Conservation (phyloP, 1,139 yeast species). For the Saccharomyces hybrid region DNA sequence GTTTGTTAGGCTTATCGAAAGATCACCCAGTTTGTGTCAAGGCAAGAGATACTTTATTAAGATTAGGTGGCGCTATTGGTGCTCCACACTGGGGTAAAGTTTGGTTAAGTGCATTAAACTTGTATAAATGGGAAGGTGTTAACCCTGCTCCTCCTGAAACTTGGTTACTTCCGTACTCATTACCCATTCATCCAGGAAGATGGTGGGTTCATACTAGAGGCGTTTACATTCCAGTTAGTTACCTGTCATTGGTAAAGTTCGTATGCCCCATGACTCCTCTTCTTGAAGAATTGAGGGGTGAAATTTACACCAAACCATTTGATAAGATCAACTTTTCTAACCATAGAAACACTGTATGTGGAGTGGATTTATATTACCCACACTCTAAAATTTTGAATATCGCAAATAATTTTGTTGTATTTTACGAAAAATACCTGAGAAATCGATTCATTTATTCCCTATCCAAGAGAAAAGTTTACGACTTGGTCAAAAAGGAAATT, state of each 20-base stretch:
- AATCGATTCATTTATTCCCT: conserved; percentile 63
- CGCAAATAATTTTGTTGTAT: conserved; percentile 52
- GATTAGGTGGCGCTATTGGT: conserved; percentile 82
- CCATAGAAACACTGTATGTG: conserved; percentile 80
- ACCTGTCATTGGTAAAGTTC: conserved; percentile 52
- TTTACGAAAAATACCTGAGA: conserved; percentile 61
- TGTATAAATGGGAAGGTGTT: conserved; percentile 93
- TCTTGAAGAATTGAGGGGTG: conserved; percentile 57
- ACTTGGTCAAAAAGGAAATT: conserved; percentile 65
- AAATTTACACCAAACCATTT: conserved; percentile 63
- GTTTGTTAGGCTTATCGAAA: conserved; percentile 67
- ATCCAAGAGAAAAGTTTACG: conserved; percentile 49
- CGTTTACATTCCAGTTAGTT: conserved; percentile 81
- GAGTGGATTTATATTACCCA: conserved; percentile 88
- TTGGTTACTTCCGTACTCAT: conserved; percentile 74
- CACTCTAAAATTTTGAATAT: conserved; percentile 62
- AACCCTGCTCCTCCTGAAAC: conserved; percentile 97
- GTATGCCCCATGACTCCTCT: conserved; percentile 59
- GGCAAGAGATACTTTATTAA: conserved; percentile 63
- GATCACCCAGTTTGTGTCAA: conserved; percentile 73
- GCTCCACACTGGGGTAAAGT: conserved; percentile 98
- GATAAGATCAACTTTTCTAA: conserved; percentile 58
- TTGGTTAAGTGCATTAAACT: conserved; percentile 71
- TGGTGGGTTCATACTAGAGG: conserved; percentile 99
- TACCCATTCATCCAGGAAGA: conserved; percentile 86